Evolutionary conservation across 2,329 filamentous ascomycete species (phyloP).

Genomic region (Chaetomium sp.): DNA sequence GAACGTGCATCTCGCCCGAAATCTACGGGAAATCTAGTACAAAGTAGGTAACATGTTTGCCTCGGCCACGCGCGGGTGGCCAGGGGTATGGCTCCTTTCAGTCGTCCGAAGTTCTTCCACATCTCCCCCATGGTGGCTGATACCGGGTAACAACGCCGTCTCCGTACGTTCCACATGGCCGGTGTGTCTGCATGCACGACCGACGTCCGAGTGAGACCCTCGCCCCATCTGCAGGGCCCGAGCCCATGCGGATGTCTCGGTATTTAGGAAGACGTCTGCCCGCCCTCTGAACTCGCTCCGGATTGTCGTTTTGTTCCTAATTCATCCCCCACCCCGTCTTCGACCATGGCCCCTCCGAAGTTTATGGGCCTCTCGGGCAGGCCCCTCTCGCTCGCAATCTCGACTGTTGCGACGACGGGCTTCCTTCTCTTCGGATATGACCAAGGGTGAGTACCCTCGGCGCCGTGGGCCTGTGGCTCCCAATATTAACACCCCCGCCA

Average conservation of each 20-base stretch:
- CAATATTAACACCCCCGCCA: conserved; percentile 22
- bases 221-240: conserved; percentile 2
- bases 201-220: conserved; percentile 1
- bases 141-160: conserved; percentile 11
- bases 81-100: neutral
- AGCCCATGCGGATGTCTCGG: neutral
- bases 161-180: conserved; percentile 20
- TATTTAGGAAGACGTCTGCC: conserved; percentile 19
- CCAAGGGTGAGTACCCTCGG: conserved; percentile 45
- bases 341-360: conserved; percentile 54
- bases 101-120: neutral
- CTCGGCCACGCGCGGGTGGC: neutral
- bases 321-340: conserved; percentile 11
- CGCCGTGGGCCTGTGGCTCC: neutral
- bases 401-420: conserved; percentile 64
- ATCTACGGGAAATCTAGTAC: neutral
- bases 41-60: neutral
- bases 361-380: conserved; percentile 63
- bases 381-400: conserved; percentile 58
- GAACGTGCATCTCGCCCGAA: conserved; percentile 13
- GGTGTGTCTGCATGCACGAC: neutral
- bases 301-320: neutral
- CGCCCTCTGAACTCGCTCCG: neutral
- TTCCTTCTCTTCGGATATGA: conserved; percentile 64
- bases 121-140: conserved; percentile 22